These are phyloP conservation scores for Pichia phayaonensis DNA, from an alignment of 805 yeast genomes.

Conservation along the genomic window DNA sequence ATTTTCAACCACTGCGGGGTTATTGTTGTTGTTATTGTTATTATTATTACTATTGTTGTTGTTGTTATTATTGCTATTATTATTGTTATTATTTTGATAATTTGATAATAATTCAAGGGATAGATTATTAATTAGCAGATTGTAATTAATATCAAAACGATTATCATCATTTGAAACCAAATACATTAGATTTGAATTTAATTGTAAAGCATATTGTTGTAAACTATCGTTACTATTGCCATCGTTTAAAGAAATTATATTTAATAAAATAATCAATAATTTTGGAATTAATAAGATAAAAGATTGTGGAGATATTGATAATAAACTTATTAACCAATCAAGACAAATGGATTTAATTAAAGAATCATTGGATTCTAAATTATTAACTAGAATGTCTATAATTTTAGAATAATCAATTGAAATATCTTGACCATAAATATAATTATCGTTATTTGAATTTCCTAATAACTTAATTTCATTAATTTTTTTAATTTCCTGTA, in stretches of 20 bases:
- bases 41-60: conserved; percentile 34
- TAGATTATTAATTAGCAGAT: conserved; percentile 61
- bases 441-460: conserved; percentile 40
- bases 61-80: conserved; percentile 41
- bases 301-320: conserved; percentile 68
- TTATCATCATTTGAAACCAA: conserved; percentile 31
- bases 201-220: conserved; percentile 44
- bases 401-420: conserved; percentile 73
- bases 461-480: conserved; percentile 52
- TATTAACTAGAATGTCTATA: conserved; percentile 73
- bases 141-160: conserved; percentile 34
- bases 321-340: conserved; percentile 71
- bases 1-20: conserved; percentile 34
- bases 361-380: conserved; percentile 63
- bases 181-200: conserved; percentile 51
- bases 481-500: conserved; percentile 76
- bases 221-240: conserved; percentile 39
- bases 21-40: neutral
- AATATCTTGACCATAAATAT: conserved; percentile 75
- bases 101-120: conserved; percentile 52
- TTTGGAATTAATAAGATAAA: conserved; percentile 70
- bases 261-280: conserved; percentile 59
- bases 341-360: conserved; percentile 75
- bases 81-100: neutral
- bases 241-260: conserved; percentile 41